Evolutionary conservation across 805 yeast species (phyloP), one percentile per base, ranked within the genome.

Genomic region (Metschnikowia proteae): DNA sequence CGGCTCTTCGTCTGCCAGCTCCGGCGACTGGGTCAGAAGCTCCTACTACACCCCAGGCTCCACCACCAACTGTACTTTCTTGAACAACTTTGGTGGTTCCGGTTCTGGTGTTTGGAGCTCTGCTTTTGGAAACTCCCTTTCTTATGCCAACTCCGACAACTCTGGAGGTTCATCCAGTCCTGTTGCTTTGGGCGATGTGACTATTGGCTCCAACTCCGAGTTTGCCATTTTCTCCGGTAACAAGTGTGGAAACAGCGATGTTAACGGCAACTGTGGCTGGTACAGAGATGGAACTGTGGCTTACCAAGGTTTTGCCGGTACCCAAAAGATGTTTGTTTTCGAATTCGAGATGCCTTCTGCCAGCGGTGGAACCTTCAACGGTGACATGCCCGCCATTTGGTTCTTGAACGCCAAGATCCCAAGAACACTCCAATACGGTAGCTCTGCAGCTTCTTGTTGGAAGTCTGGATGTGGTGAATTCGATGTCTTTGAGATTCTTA

Each of bases 321-420:
- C 76, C 48, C 63, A 75, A 64, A 92, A 92, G 80, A 82, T 92
- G 65, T 91, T 94, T 68, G 84, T 89, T 45, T 88, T 94, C 66
- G 97, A 92, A 76, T 94, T 94, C 73, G 74, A 78, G 66, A 94
- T 94, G 99, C 99, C 99, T 56, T 64, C 79, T 51, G 73, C 78
- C 52, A 65, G 77, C 40, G 62, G 75, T 31, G 49, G 49, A 11
- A 42, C 51, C 10, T 39, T 38, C 49, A 90, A 91, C 78, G 78
- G 78, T 63, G 97, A 94, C 70, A 92, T 94, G 98, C 99, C 99
- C 58, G 98, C 99, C 54, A 80, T 91, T 60, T 91, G 98, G 98
- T 75, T 91, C 69, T 81, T 91, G 67, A 91, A 91, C 69, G 96
- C 96, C 54, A 87, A 88, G 77, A 84, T 91, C 64, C 97, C 99